These are phyloP conservation scores for Mortierella polycephala DNA, from an alignment of 371 early-diverging fungal genomes.

Conservation along the genomic window DNA sequence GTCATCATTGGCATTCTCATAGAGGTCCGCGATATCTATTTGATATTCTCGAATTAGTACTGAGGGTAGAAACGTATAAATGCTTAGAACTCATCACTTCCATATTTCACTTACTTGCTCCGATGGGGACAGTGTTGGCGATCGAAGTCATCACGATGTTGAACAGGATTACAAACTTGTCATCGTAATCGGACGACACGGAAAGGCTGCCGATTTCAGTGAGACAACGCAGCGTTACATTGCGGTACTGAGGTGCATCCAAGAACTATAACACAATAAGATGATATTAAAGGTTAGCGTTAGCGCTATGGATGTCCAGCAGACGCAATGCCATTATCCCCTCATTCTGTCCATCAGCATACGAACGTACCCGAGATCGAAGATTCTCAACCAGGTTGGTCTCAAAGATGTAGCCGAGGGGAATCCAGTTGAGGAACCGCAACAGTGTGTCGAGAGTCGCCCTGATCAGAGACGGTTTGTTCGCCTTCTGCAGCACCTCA, in stretches of 20 bases:
- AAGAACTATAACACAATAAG: constrained; percentile 69
- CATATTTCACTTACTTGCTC: constrained; percentile 61
- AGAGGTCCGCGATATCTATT: constrained; percentile 81
- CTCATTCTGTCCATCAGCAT: not conserved
- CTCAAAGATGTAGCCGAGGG: constrained; percentile 96
- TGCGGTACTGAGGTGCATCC: constrained; percentile 86
- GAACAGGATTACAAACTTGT: constrained; percentile 86
- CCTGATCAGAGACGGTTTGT: constrained; percentile 86
- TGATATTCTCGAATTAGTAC: not conserved
- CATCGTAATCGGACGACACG: constrained; percentile 80
- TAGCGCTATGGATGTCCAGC: not conserved
- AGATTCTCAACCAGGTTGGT: constrained; percentile 92
- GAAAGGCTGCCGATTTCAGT: constrained; percentile 92
- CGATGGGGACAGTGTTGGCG: constrained; percentile 74
- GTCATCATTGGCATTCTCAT: constrained; percentile 84
- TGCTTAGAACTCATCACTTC: not conserved
- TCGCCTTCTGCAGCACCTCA: constrained; percentile 94
- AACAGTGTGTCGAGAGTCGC: constrained; percentile 94
- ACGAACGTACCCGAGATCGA: constrained; percentile 73
- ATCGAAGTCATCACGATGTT: constrained; percentile 80
- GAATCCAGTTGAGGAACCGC: constrained; percentile 97
- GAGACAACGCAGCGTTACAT: constrained; percentile 93
- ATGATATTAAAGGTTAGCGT: not conserved
- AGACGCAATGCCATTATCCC: too few relatives aligned
- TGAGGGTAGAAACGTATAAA: too few relatives aligned